These are phyloP conservation scores for Venturia asperata DNA, from an alignment of 2,329 filamentous ascomycete species.

Conservation along the genomic window DNA sequence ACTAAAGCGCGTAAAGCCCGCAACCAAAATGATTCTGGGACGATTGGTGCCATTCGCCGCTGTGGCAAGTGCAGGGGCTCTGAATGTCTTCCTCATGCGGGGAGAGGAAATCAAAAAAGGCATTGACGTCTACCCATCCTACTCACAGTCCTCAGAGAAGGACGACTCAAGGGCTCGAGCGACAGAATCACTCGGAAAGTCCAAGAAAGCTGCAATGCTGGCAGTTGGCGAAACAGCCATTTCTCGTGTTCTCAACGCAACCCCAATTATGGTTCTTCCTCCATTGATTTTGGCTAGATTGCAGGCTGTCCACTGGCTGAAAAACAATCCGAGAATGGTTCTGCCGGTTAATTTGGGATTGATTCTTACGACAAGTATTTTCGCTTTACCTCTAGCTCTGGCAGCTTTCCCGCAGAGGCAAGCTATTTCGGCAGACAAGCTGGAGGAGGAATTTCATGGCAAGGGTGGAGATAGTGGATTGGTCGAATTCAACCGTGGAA, in stretches of 20 bases:
- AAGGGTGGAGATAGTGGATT: slow-evolving; percentile 70
- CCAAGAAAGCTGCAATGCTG: slow-evolving; percentile 75
- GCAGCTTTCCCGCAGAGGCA: slow-evolving; percentile 91
- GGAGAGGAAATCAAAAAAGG: slow-evolving; percentile 88
- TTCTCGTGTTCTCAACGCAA: slow-evolving; percentile 85
- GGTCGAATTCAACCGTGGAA: slow-evolving; percentile 95
- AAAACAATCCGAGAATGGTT: slow-evolving; percentile 66
- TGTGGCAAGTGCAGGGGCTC: slow-evolving; percentile 79
- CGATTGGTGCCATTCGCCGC: slow-evolving; percentile 95
- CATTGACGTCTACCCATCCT: slow-evolving; percentile 75
- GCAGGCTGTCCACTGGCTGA: slow-evolving; percentile 77
- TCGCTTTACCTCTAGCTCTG: slow-evolving; percentile 81
- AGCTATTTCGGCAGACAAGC: slow-evolving; percentile 62
- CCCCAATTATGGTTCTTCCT: slow-evolving; percentile 94
- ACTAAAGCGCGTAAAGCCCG: slow-evolving; percentile 66
- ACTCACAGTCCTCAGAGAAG: slow-evolving; percentile 63
- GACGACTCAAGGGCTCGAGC: slow-evolving; percentile 52
- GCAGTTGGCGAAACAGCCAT: slow-evolving; percentile 91
- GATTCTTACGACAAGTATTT: slow-evolving; percentile 79
- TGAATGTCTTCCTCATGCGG: slow-evolving; percentile 98
- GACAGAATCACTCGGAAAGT: slow-evolving; percentile 71
- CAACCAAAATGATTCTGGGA: slow-evolving; percentile 66
- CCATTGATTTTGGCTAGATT: slow-evolving; percentile 77
- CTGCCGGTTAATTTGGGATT: slow-evolving; percentile 78
- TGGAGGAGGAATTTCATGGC: slow-evolving; percentile 83